Percentiles rank a stretch among this genome's conserved stretches.
These are phyloP conservation scores for Yamadazyma pseudoaaseri DNA, from an alignment of 1,139 yeast species.

Conservation along the genomic window DNA sequence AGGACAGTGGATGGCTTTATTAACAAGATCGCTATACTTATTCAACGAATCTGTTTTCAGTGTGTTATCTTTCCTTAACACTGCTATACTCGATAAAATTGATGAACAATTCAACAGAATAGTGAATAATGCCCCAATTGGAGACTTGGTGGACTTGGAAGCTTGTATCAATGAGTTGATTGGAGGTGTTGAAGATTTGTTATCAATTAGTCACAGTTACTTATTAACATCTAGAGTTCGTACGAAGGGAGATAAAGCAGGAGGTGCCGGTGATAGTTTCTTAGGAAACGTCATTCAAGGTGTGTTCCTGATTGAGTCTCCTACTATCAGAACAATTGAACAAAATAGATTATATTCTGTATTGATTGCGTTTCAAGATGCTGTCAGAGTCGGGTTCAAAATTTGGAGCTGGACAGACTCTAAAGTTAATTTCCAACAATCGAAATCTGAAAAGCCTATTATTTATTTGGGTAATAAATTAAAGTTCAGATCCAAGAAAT, in stretches of 20 bases:
- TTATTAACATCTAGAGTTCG: conserved; percentile 35
- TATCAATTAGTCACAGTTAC: conserved; percentile 62
- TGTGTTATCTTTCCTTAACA: conserved; percentile 49
- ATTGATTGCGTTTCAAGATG: conserved; percentile 61
- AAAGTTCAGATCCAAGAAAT: conserved; percentile 67
- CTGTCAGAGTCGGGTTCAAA: conserved; percentile 51
- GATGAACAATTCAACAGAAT: conserved; percentile 30
- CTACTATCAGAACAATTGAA: conserved; percentile 54
- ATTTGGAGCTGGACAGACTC: conserved; percentile 79
- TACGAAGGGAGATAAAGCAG: conserved; percentile 10
- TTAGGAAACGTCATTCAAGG: conserved; percentile 81
- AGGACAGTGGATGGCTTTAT: conserved; percentile 47
- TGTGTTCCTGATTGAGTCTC: conserved; percentile 79
- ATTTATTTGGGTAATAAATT: conserved; percentile 64
- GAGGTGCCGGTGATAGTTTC: conserved; percentile 44
- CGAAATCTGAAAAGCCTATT: conserved; percentile 40
- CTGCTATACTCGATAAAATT: conserved; percentile 49
- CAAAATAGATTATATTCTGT: conserved; percentile 56
- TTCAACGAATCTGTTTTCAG: conserved; percentile 53
- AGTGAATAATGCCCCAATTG: conserved; percentile 15
- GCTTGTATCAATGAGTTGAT: conserved; percentile 52
- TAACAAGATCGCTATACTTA: conserved; percentile 44
- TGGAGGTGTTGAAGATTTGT: conserved; percentile 64
- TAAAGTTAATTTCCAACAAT: conserved; percentile 23
- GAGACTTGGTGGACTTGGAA: conserved; percentile 34